Conservation (phyloP, 2,329 filamentous ascomycete genomes). For the Cyclaneusma minus region DNA sequence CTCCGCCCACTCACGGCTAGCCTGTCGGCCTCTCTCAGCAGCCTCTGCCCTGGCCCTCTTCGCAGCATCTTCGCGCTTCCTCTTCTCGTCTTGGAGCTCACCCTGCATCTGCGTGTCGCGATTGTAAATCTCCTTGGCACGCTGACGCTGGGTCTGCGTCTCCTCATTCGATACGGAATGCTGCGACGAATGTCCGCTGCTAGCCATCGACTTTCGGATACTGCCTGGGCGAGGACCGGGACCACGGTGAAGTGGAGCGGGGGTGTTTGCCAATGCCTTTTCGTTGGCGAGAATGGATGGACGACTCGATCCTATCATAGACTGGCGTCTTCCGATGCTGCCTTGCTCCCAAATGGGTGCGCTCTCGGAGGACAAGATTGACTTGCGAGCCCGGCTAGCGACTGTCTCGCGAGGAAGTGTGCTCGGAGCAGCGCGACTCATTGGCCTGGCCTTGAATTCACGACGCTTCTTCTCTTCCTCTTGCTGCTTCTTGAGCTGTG, state of each 20-base stretch:
- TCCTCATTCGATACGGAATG: conserved; percentile 35
- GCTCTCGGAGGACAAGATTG: conserved; percentile 19
- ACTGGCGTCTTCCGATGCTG: background rate
- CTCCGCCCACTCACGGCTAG: conserved; percentile 47
- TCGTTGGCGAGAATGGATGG: conserved; percentile 19
- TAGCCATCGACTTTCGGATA: conserved; percentile 3
- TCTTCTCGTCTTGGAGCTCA: conserved; percentile 35
- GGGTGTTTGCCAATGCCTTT: conserved; percentile 14
- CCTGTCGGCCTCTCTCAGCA: conserved; percentile 41
- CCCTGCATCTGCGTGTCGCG: conserved; percentile 32
- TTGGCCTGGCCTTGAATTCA: conserved; percentile 47
- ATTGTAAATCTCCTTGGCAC: conserved; percentile 36
- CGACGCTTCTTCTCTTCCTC: conserved; percentile 43
- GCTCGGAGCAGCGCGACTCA: conserved; percentile 22
- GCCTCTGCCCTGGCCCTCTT: conserved; percentile 41
- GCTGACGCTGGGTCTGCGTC: conserved; percentile 31
- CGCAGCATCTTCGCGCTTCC: conserved; percentile 36
- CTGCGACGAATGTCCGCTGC: conserved; percentile 17
- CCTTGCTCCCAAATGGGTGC: conserved; percentile 4
- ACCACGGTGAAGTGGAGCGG: conserved; percentile 13
- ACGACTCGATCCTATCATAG: conserved; percentile 7
- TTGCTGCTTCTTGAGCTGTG: conserved; percentile 37
- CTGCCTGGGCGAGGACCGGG: conserved; percentile 7
- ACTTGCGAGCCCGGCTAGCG: conserved; percentile 39
- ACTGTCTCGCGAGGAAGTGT: conserved; percentile 37